Base-by-base conservation (phyloP, 768 basidiomycete genomes). In the Termitomyces eurrhizus region DNA sequence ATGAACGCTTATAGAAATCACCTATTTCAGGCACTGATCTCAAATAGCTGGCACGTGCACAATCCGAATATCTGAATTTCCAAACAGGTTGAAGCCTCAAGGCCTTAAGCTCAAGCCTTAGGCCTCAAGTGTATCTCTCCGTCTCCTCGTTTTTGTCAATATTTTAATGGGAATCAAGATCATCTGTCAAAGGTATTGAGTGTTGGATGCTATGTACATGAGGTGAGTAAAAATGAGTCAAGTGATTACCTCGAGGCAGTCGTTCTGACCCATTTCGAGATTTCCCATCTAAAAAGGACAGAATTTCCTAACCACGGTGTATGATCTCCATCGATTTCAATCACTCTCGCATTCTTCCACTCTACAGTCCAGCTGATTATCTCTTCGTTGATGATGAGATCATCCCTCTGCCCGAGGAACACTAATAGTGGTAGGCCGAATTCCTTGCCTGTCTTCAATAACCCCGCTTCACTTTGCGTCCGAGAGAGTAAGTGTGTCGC, bases 261-360 rank as follows among this genome's bases (percentile, higher is more conserved):
- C 51, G 39, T 59, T 52, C 52, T 60, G 41, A 72, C 42, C 71
- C 72, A 73, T 36, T 46, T 36, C 45, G 73, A 53, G 26, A 74
- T 56, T 24, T 55, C 64, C 12, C 61, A 56, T 52, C 69, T 65
- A 58, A 72, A 72, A 35, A 45, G 61, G 5, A 63, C 66, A 2
- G 68, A 60, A 36, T 66, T 52, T 39, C 63, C 62, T 51, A 73
- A 56, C 71, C 72, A 73, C 5, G 68, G 66, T 55, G 70, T 67
- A 57, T 75, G 75, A 50, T 70, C 73, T 18, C 66, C 69, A 13
- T 71, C 61, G 13, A 75, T 58, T 44, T 67, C 68, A 7, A 70
- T 65, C 13, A 64, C 58, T 21, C 52, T 67, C 54, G 66, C 52
- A 56, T 71, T 62, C 56, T 58, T 64, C 71, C 73, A 73, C 7